Conservation (phyloP, 495 filamentous ascomycete genomes). For the Penicillium ucsense region DNA sequence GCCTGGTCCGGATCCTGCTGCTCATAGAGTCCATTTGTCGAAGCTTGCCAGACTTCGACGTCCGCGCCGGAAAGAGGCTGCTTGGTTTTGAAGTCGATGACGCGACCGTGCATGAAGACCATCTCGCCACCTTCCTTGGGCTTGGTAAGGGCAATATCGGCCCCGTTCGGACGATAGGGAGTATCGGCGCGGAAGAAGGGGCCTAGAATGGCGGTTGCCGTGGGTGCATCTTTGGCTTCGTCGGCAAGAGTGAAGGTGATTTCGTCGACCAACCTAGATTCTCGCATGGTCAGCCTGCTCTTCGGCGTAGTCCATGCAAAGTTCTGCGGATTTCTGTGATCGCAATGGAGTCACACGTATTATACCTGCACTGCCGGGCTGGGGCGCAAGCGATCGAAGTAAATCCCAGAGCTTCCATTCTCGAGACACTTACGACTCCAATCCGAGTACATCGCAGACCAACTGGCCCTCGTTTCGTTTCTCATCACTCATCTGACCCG, state of each 20-base stretch:
- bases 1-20: conserved; percentile 64
- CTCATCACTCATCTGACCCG: conserved; percentile 61
- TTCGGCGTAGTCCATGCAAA: neutral
- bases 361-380: too few relatives aligned
- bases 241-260: conserved; percentile 58
- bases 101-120: conserved; percentile 52
- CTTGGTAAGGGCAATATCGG: conserved; percentile 51
- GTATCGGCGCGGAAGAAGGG: conserved; percentile 70
- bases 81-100: conserved; percentile 46
- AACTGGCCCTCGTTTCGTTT: conserved; percentile 66
- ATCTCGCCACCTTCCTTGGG: conserved; percentile 41
- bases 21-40: conserved; percentile 71
- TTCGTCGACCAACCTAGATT: conserved; percentile 54
- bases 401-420: neutral
- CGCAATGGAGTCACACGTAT: too few relatives aligned
- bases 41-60: conserved; percentile 71
- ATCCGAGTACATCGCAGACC: conserved; percentile 60
- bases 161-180: conserved; percentile 51
- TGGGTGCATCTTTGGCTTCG: conserved; percentile 42
- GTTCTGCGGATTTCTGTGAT: neutral
- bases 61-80: conserved; percentile 50
- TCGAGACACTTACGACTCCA: conserved; percentile 46
- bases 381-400: too few relatives aligned
- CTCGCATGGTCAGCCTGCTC: neutral
- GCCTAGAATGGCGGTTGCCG: conserved; percentile 63